A percentile compares a stretch with the other conserved stretches of the same genome.
phyloP scores from a whole-genome alignment of 2,329 filamentous ascomycete species.

The Septoria petroselini region DNA sequence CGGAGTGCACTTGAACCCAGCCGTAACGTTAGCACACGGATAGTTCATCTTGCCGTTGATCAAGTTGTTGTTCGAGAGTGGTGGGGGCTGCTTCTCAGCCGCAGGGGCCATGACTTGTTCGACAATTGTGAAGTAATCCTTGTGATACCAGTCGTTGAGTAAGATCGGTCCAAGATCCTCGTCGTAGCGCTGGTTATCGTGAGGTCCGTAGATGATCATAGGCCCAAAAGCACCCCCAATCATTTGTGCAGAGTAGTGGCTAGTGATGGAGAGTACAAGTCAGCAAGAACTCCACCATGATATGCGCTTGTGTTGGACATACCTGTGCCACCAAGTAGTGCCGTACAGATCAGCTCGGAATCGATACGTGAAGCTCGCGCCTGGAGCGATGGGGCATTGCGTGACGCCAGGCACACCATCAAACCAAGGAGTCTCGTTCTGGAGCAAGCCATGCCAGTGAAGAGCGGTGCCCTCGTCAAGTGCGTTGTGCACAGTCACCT shows the following conservation, averaged over 20 bases:
- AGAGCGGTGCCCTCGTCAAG: slow-evolving; percentile 48
- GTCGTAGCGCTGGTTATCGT: slow-evolving; percentile 42
- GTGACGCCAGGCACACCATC: slow-evolving; percentile 50
- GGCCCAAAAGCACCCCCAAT: slow-evolving; percentile 44
- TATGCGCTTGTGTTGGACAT: neutral
- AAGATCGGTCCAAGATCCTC: slow-evolving; percentile 45
- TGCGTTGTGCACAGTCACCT: slow-evolving; percentile 38
- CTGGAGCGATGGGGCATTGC: slow-evolving; percentile 47
- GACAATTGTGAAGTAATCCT: slow-evolving; percentile 34
- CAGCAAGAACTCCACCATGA: slow-evolving; percentile 32
- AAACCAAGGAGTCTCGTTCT: slow-evolving; percentile 53
- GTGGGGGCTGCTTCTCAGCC: slow-evolving; percentile 24
- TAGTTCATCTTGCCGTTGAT: slow-evolving; percentile 34
- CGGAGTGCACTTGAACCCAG: slow-evolving; percentile 29
- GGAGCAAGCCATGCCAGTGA: slow-evolving; percentile 52
- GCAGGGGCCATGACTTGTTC: slow-evolving; percentile 35
- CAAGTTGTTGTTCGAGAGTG: slow-evolving; percentile 32
- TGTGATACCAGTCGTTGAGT: slow-evolving; percentile 46
- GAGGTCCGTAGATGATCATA: slow-evolving; percentile 46
- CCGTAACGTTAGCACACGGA: slow-evolving; percentile 33
- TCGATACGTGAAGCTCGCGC: slow-evolving; percentile 38
- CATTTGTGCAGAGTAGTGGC: slow-evolving; percentile 44
- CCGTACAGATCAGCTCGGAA: slow-evolving; percentile 46
- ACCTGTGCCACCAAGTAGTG: slow-evolving; percentile 21
- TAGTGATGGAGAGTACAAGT: neutral